Evolutionary conservation across 2,329 filamentous ascomycete genomes (phyloP), one percentile per base, ranked within the genome.

Genomic region (Aspergillus brasiliensis): DNA sequence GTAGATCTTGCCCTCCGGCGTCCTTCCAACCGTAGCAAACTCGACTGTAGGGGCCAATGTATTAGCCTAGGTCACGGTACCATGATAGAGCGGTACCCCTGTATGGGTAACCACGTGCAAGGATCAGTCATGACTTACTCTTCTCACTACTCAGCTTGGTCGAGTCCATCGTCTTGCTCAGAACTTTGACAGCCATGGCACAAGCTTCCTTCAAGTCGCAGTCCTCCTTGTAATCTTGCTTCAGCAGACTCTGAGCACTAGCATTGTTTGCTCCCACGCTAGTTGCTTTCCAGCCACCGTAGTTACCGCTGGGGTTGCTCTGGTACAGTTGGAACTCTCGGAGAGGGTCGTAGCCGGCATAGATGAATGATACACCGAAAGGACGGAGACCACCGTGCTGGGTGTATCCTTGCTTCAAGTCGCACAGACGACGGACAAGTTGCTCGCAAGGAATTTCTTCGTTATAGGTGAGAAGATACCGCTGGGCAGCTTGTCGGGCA

Each of bases 121-220:
- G n/a, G 13, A 51, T 13, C 46, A 15, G n/a, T 15, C 17, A 4
- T 38, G 23, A 83, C 91, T 78, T 81, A 97, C 93, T 97, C 87
- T 99, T 99, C 85, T 99, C 95, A 75, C 92, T 97, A 83, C 92
- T 97, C 75, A 99, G 81, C 84, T 97, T 99, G 57, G 94, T 98
- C 57, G 93, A 97, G 78, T 99, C 95, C 96, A 99, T 99, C 5
- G 95, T 99, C 88, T 99, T 99, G 86, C 95, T 98, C 67, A 99
- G 81, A 65, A 99, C 95, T 86, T 99, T 99, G 77, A 99, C 95
- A 10, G 95, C 95, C 84, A 97, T 90, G 57, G 90, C 92, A 77
- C 95, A 99, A 4, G 96, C 95, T 82, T 99, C 95, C 82, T 97
- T 91, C 74, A 99, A 79, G 67, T 91, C 90, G 78, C 93, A 98